A percentile compares a stretch with the other conserved stretches of the same genome.
These are phyloP conservation scores for Zea mays DNA, from an alignment of 176 grass and related monocot species.

Conservation along the genomic window DNA sequence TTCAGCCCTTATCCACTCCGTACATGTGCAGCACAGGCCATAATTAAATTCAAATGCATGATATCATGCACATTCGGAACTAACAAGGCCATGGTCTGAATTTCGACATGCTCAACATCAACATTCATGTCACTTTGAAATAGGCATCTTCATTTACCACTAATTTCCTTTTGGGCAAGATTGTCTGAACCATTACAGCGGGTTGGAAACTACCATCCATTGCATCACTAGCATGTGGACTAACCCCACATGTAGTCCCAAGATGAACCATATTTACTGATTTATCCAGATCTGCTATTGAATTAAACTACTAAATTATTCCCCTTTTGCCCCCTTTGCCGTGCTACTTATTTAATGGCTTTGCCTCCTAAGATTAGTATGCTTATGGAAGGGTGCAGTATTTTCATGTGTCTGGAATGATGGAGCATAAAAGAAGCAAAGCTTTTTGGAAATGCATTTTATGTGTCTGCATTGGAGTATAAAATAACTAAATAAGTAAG, in stretches of 20 bases:
- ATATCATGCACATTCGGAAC: background rate
- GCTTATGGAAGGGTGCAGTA: background rate
- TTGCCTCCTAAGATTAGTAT: background rate
- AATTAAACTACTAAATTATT: background rate
- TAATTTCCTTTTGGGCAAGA: background rate
- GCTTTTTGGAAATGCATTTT: background rate
- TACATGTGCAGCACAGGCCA: background rate
- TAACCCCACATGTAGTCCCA: background rate
- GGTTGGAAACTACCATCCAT: background rate
- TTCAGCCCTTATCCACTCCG: background rate
- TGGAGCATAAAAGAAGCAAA: background rate
- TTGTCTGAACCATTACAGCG: background rate
- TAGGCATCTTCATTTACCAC: background rate
- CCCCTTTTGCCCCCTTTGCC: background rate
- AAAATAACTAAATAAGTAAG: no score
- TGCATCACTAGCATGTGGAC: background rate
- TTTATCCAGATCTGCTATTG: background rate
- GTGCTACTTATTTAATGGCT: background rate
- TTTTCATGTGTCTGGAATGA: background rate
- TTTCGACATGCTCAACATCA: background rate
- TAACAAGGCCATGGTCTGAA: background rate
- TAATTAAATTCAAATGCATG: background rate
- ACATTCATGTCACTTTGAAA: conserved; percentile 15
- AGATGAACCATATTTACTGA: background rate
- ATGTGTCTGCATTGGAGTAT: no score